Evolutionary conservation across 441 rosid species (phyloP), one percentile per base, ranked within the genome.

Genomic region (Corymbia calophylla): DNA sequence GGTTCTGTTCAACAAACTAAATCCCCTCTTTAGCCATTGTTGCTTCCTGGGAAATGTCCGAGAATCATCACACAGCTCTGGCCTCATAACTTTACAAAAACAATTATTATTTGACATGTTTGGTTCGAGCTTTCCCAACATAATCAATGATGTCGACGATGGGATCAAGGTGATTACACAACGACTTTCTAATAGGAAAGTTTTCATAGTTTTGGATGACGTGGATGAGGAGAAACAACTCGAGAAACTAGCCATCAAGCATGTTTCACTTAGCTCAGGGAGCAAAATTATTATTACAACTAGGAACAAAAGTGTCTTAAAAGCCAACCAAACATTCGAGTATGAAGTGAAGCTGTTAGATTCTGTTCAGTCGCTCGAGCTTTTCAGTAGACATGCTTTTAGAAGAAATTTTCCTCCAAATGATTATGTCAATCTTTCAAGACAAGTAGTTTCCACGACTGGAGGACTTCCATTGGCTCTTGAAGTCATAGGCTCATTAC

Each of bases 101-200:
- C 81, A 19, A 19, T 5, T 70, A 70, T 70, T 70, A 19, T 70
- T 47, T 5, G 1, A 35, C 81, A 9, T 10, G 8, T 18, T 70
- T 18, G 27, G 27, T 70, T 35, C 27, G 0, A 0, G 4, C 48
- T 18, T 19, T 70, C 8, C 6, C 4, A 3, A 35, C 7, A 1
- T 2, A 70, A 35, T 70, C 3, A 1, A 70, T 1, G 27, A 19
- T 5, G 19, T 70, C 7, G 48, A 70, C 1, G 48, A 70, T 35
- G 81, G 81, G 14, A 70, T 70, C 48, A 70, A 35, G 27, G 13
- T 10, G 27, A 70, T 70, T 70, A 25, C 7, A 0, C 8, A 2
- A 0, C 47, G 4, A 9, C 81, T 70, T 32, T 70, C 27, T 70
- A 19, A 70, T 2, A 70, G 2, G 81, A 70, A 35, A 35, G 14